phyloP scores from a whole-genome alignment of 2,329 filamentous ascomycete genomes.

The Arthrobotrys pseudoclavata region DNA sequence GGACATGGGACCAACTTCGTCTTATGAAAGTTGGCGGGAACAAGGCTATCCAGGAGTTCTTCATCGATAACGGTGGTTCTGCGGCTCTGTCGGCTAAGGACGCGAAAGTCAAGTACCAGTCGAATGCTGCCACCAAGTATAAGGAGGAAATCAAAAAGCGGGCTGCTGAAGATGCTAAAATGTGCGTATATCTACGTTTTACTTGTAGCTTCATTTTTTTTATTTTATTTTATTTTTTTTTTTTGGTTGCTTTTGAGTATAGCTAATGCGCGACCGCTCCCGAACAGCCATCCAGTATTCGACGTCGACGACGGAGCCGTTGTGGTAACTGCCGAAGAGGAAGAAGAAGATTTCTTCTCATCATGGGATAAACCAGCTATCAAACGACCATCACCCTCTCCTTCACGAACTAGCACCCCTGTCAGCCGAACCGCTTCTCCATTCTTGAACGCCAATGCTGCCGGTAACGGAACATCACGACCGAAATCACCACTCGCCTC shows the following conservation, averaged over 20 bases:
- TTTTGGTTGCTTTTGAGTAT: neutral
- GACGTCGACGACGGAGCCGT: slow-evolving; percentile 78
- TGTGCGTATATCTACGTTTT: slow-evolving; percentile 72
- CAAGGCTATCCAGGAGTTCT: slow-evolving; percentile 97
- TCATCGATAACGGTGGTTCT: slow-evolving; percentile 94
- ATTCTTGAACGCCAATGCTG: slow-evolving; percentile 78
- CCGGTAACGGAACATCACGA: slow-evolving; percentile 78
- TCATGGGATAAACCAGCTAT: slow-evolving; percentile 99
- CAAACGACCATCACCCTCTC: slow-evolving; percentile 93
- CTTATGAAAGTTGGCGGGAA: slow-evolving; percentile 99
- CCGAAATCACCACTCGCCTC: slow-evolving; percentile 84
- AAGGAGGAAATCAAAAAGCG: slow-evolving; percentile 95
- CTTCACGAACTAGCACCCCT: slow-evolving; percentile 89
- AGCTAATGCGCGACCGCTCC: neutral
- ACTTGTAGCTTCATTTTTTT: too few species aligned
- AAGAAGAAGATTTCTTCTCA: slow-evolving; percentile 95
- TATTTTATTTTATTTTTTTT: neutral
- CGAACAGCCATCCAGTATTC: slow-evolving; percentile 83
- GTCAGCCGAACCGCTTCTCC: slow-evolving; percentile 88
- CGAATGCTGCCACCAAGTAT: slow-evolving; percentile 92
- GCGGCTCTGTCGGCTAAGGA: slow-evolving; percentile 97
- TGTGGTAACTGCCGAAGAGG: slow-evolving; percentile 81
- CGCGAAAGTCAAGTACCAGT: slow-evolving; percentile 95
- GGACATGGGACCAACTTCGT: slow-evolving; percentile 99
- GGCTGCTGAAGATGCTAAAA: slow-evolving; percentile 83